These are phyloP conservation scores for Dendrocalamus sinicus DNA, from an alignment of 176 grass and related monocot species.

Conservation along the genomic window DNA sequence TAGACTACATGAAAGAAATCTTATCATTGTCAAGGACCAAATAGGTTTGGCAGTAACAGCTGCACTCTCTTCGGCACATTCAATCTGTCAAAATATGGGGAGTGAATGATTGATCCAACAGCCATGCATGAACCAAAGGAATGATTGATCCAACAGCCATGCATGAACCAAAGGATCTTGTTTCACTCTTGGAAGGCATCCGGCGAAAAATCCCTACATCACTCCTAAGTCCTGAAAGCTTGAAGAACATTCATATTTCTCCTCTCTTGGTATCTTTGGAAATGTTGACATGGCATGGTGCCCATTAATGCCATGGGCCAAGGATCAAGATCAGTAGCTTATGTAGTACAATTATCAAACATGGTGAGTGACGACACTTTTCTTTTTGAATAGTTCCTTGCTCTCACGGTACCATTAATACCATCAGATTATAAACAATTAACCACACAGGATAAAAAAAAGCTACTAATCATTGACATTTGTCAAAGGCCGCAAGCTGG, in stretches of 20 bases:
- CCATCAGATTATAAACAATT: neutral
- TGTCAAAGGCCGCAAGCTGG: neutral
- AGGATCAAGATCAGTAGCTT: neutral
- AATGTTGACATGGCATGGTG: neutral
- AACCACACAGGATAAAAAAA: neutral
- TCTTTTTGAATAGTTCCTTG: neutral
- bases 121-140: neutral
- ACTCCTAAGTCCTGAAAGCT: neutral
- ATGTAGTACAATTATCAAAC: neutral
- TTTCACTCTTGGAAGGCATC: neutral
- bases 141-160: neutral
- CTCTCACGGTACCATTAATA: neutral
- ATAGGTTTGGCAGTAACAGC: neutral
- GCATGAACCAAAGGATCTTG: neutral
- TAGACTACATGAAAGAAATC: neutral
- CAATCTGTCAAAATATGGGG: neutral
- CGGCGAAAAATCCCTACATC: neutral
- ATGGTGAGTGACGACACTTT: neutral
- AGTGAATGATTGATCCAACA: neutral
- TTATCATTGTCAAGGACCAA: neutral
- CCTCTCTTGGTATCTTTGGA: neutral
- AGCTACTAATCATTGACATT: constrained; percentile 32
- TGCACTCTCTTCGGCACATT: neutral
- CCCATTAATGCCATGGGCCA: neutral
- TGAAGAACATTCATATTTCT: neutral